Conservation (phyloP, 2,329 filamentous ascomycete genomes). For the Gaeumannomyces tritici region DNA sequence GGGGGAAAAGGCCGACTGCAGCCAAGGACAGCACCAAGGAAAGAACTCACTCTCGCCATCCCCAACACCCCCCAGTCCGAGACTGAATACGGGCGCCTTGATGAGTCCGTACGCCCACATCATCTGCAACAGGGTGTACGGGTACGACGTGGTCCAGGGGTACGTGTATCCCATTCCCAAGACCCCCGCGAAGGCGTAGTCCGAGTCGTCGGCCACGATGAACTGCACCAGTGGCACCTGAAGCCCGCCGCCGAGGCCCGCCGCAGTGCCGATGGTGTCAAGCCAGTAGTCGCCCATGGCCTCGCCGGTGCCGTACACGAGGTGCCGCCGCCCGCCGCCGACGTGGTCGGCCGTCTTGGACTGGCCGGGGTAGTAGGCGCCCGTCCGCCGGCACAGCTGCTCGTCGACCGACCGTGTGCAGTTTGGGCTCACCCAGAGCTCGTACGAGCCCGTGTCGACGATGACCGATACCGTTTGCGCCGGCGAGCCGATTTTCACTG, state of each 20-base stretch:
- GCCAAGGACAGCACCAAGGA: too few relatives aligned
- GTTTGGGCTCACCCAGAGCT: slow-evolving; percentile 25
- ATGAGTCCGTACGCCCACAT: slow-evolving; percentile 22
- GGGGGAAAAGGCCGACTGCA: background rate
- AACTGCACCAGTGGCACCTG: slow-evolving; percentile 21
- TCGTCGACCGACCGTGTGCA: slow-evolving; percentile 21
- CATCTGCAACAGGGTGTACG: slow-evolving; percentile 20
- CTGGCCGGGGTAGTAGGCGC: slow-evolving; percentile 20
- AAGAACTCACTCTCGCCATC: slow-evolving; percentile 18
- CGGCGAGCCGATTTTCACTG: slow-evolving; percentile 26
- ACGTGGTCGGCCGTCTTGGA: slow-evolving; percentile 19
- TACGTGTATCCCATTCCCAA: slow-evolving; percentile 25
- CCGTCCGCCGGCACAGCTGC: slow-evolving; percentile 19
- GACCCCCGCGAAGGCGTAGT: slow-evolving; percentile 25
- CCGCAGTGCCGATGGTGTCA: slow-evolving; percentile 20
- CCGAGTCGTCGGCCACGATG: slow-evolving; percentile 23
- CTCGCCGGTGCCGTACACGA: slow-evolving; percentile 22
- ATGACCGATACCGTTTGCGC: slow-evolving; percentile 23
- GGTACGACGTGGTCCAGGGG: slow-evolving; percentile 23
- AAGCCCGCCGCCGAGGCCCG: slow-evolving; percentile 9
- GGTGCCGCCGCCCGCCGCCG: slow-evolving; percentile 13
- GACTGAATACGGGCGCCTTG: slow-evolving; percentile 24
- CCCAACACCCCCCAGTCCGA: slow-evolving; percentile 22
- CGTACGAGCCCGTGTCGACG: slow-evolving; percentile 27
- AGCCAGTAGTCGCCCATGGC: slow-evolving; percentile 22